A percentile compares a stretch with the other conserved stretches of the same genome.
Evolutionary conservation across 306 rosid species (phyloP).

Genomic region (Begonia peltatifolia): DNA sequence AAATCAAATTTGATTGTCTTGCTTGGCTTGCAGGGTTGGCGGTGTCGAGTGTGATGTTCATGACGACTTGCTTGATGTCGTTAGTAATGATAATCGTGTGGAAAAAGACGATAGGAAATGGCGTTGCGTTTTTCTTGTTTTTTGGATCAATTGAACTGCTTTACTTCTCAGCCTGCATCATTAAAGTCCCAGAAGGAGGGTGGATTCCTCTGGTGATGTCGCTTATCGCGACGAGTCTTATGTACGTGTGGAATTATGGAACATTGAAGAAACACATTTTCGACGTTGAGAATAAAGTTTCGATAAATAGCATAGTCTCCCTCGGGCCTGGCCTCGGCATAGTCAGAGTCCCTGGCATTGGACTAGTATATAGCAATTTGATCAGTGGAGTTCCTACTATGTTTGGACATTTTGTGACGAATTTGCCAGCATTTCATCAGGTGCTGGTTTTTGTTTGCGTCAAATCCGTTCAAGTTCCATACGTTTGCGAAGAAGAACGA

Average conservation of each 20-base stretch:
- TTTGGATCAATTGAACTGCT: slow-evolving; percentile 52
- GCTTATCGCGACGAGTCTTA: slow-evolving; percentile 25
- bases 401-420: slow-evolving; percentile 57
- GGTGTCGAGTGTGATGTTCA: slow-evolving; percentile 50
- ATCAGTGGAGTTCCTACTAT: slow-evolving; percentile 38
- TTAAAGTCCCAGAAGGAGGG: slow-evolving; percentile 50
- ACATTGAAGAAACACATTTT: slow-evolving; percentile 50
- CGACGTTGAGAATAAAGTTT: slow-evolving; percentile 61
- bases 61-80: slow-evolving; percentile 65
- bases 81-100: slow-evolving; percentile 50
- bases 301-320: slow-evolving; percentile 29
- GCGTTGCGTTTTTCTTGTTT: slow-evolving; percentile 30
- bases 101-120: slow-evolving; percentile 33
- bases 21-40: slow-evolving; percentile 41
- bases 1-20: slow-evolving; percentile 13
- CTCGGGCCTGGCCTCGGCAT: slow-evolving; percentile 51
- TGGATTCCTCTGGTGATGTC: slow-evolving; percentile 47
- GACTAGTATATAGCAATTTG: slow-evolving; percentile 41
- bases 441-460: slow-evolving; percentile 49
- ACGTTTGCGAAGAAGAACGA: slow-evolving; percentile 31
- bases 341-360: slow-evolving; percentile 54
- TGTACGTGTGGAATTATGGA: slow-evolving; percentile 62
- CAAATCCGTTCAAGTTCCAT: slow-evolving; percentile 47
- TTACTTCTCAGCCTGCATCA: slow-evolving; percentile 45
- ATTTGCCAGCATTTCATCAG: slow-evolving; percentile 58